These are phyloP conservation scores for Epichloe bromicola DNA, from an alignment of 2,329 filamentous ascomycete species.

Conservation along the genomic window DNA sequence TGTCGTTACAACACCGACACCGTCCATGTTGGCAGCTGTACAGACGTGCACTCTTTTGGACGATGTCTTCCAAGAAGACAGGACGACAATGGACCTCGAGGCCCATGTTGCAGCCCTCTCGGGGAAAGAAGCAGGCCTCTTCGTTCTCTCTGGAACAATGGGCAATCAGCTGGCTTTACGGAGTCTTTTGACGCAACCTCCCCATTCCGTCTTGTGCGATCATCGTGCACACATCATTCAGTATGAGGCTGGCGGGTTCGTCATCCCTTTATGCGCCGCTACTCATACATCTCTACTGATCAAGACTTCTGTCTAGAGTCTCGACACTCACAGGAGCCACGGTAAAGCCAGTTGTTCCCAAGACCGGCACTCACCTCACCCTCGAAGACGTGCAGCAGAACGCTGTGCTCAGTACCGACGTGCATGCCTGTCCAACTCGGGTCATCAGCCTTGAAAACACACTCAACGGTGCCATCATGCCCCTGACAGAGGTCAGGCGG, in stretches of 20 bases:
- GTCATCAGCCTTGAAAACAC: conserved; percentile 83
- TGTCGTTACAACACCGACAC: conserved; percentile 57
- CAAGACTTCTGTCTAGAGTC: conserved; percentile 36
- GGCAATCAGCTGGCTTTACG: conserved; percentile 80
- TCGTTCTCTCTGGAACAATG: conserved; percentile 87
- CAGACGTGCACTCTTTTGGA: conserved; percentile 62
- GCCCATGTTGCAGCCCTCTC: conserved; percentile 58
- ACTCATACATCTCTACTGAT: not conserved
- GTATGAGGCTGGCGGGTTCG: conserved; percentile 49
- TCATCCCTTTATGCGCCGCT: conserved; percentile 1
- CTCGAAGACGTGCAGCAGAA: conserved; percentile 61
- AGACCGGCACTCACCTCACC: conserved; percentile 61
- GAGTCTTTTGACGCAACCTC: conserved; percentile 64
- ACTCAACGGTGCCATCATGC: conserved; percentile 65
- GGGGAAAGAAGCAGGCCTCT: conserved; percentile 62
- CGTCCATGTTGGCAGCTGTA: conserved; percentile 72
- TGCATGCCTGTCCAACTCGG: conserved; percentile 67
- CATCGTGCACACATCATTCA: conserved; percentile 64
- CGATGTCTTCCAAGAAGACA: conserved; percentile 73
- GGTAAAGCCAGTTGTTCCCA: conserved; percentile 51
- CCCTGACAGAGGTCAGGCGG: conserved; percentile 53
- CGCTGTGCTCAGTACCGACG: conserved; percentile 51
- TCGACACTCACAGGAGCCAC: conserved; percentile 60
- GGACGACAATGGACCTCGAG: conserved; percentile 66
- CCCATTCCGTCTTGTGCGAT: conserved; percentile 70